Evolutionary conservation across 805 yeast genomes (phyloP), one percentile per base, ranked within the genome.

Genomic region (Cyberlindnera galapagoensis): DNA sequence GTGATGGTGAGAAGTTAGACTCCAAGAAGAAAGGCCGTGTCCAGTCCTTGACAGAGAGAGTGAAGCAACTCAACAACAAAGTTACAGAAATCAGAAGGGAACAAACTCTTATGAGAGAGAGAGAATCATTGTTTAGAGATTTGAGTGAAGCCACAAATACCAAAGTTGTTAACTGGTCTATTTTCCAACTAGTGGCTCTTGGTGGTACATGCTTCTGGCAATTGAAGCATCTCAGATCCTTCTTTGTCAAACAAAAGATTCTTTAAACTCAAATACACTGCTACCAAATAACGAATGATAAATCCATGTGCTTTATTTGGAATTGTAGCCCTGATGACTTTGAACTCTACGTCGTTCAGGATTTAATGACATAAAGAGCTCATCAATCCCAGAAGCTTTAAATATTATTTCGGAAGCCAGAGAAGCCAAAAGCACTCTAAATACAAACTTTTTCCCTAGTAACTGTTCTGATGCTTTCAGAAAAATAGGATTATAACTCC

Each of bases 231-330:
- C 69, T 81, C 62, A 75, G 80, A 63, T 63, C 80, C 12, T 81
- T 79, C 65, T 81, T 81, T 48, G 87, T 80, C 44, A 81, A 81
- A 57, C 88, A 81, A 60, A 81, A 81, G 57, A 62, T 62, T 56
- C 42, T 41, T 19, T 41, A 17, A 38, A 23, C n/a, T n/a, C n/a
- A n/a, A n/a, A n/a, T n/a, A n/a, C n/a, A n/a, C n/a, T n/a, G n/a
- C n/a, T n/a, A n/a, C n/a, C n/a, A n/a, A n/a, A n/a, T n/a, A n/a
- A n/a, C n/a, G n/a, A n/a, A n/a, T n/a, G n/a, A n/a, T n/a, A n/a
- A n/a, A n/a, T n/a, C n/a, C n/a, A n/a, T n/a, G n/a, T n/a, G n/a
- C n/a, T n/a, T n/a, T n/a, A n/a, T n/a, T n/a, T n/a, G n/a, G n/a
- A n/a, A n/a, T n/a, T n/a, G n/a, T n/a, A n/a, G n/a, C n/a, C n/a